Conservation (phyloP, 2,329 filamentous ascomycete genomes). For the Verticillium zaregamsianum region DNA sequence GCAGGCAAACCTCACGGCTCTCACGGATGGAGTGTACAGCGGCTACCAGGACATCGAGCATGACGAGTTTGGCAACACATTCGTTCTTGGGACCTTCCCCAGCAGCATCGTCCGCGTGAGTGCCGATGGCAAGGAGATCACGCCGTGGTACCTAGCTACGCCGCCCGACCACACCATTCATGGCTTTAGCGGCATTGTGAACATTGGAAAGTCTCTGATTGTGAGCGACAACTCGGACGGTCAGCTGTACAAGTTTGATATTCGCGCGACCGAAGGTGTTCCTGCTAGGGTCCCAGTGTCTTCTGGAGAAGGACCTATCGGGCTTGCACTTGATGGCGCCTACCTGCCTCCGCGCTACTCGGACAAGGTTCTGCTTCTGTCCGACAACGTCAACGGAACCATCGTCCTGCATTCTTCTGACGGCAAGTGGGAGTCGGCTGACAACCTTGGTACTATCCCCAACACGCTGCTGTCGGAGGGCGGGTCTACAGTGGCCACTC, state of each 20-base stretch:
- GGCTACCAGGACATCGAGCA: constrained; percentile 35
- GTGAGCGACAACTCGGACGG: constrained; percentile 25
- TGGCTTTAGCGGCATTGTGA: constrained; percentile 9
- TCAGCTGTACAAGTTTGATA: constrained; percentile 29
- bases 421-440: constrained; percentile 27
- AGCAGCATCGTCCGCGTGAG: constrained; percentile 29
- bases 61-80: constrained; percentile 29
- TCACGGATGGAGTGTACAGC: constrained; percentile 23
- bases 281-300: constrained; percentile 3
- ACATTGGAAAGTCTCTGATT: constrained; percentile 19
- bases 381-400: constrained; percentile 25
- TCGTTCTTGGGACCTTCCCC: constrained; percentile 31
- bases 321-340: constrained; percentile 21
- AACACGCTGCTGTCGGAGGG: constrained; percentile 9
- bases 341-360: constrained; percentile 28
- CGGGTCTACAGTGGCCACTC: constrained; percentile 2
- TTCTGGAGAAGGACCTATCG: background rate
- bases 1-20: constrained; percentile 20
- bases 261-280: constrained; percentile 2
- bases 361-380: constrained; percentile 27
- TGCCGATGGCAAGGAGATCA: constrained; percentile 19
- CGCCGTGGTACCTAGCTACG: constrained; percentile 26
- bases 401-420: constrained; percentile 32
- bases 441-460: constrained; percentile 26
- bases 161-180: constrained; percentile 19